These are phyloP conservation scores for Jatropha multifida DNA, from an alignment of 441 rosid species.

Conservation along the genomic window DNA sequence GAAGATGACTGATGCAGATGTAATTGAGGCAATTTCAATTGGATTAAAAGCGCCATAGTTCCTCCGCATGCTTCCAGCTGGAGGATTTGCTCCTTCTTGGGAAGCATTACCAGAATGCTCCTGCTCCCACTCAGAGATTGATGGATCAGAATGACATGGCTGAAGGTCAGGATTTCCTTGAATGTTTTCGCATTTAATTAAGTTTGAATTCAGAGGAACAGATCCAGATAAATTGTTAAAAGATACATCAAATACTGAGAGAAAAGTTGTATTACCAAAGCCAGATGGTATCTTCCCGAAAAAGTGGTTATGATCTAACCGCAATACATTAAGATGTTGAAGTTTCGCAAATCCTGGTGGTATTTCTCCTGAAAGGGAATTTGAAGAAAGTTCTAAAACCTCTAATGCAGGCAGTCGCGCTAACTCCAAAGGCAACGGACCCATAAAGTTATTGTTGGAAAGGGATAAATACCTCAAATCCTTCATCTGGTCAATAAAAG, in stretches of 20 bases:
- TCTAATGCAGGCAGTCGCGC: conserved; percentile 32
- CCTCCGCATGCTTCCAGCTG: conserved; percentile 24
- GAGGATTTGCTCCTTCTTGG: conserved; percentile 31
- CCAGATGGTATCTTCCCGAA: conserved; percentile 43
- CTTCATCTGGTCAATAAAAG: conserved; percentile 29
- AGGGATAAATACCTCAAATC: conserved; percentile 38
- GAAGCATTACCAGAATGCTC: conserved; percentile 34
- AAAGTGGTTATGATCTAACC: conserved; percentile 37
- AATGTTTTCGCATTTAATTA: conserved; percentile 31
- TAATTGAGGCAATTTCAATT: conserved; percentile 45
- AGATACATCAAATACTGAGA: conserved; percentile 41
- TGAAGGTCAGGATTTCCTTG: conserved; percentile 43
- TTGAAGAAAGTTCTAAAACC: conserved; percentile 47
- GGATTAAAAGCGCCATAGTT: conserved; percentile 28
- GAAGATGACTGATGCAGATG: conserved; percentile 41
- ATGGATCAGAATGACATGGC: conserved; percentile 34
- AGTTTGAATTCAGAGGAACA: conserved; percentile 29
- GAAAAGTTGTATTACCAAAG: conserved; percentile 29
- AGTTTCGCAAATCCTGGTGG: conserved; percentile 33
- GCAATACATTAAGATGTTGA: conserved; percentile 37
- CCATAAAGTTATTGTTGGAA: conserved; percentile 37
- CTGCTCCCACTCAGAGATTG: conserved; percentile 37
- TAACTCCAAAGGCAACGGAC: conserved; percentile 38
- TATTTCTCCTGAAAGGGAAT: conserved; percentile 42
- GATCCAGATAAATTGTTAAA: conserved; percentile 48